These are phyloP conservation scores for Trichosporon inkin DNA, from an alignment of 1,284 basidiomycete genomes.

Conservation along the genomic window DNA sequence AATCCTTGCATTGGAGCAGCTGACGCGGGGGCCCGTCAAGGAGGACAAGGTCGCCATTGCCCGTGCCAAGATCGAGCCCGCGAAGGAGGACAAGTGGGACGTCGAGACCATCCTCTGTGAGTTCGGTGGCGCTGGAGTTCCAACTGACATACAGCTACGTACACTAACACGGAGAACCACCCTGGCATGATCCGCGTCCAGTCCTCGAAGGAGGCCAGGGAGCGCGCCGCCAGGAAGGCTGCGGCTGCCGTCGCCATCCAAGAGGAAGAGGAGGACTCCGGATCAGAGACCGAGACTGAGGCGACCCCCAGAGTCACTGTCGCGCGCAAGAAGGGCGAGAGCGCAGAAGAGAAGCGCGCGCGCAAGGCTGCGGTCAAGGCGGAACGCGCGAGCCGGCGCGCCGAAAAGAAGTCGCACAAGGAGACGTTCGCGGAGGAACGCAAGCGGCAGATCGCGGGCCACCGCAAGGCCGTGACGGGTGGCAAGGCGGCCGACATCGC, in stretches of 20 bases:
- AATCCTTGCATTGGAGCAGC: slow-evolving; percentile 58
- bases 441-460: slow-evolving; percentile 62
- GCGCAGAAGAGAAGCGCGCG: slow-evolving; percentile 76
- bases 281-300: slow-evolving; percentile 47
- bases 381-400: slow-evolving; percentile 67
- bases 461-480: slow-evolving; percentile 45
- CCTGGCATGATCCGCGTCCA: slow-evolving; percentile 73
- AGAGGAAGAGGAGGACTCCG: slow-evolving; percentile 48
- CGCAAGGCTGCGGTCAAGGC: slow-evolving; percentile 85
- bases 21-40: slow-evolving; percentile 47
- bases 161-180: slow-evolving; percentile 91
- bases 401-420: slow-evolving; percentile 74
- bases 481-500: slow-evolving; percentile 47
- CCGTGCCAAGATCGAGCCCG: slow-evolving; percentile 52
- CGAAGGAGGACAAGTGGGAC: slow-evolving; percentile 81
- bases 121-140: slow-evolving; percentile 37
- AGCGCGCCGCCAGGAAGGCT: slow-evolving; percentile 25
- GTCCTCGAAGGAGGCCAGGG: slow-evolving; percentile 51
- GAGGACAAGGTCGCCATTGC: slow-evolving; percentile 47
- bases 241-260: slow-evolving; percentile 20
- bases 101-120: slow-evolving; percentile 87
- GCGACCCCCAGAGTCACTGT: slow-evolving; percentile 49
- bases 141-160: slow-evolving; percentile 63
- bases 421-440: slow-evolving; percentile 71
- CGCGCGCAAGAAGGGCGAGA: slow-evolving; percentile 71